A percentile compares a stretch with the other conserved stretches of the same genome.
These are phyloP conservation scores for Melanomma pulvis-pyrius DNA, from an alignment of 495 filamentous ascomycete species.

Conservation along the genomic window DNA sequence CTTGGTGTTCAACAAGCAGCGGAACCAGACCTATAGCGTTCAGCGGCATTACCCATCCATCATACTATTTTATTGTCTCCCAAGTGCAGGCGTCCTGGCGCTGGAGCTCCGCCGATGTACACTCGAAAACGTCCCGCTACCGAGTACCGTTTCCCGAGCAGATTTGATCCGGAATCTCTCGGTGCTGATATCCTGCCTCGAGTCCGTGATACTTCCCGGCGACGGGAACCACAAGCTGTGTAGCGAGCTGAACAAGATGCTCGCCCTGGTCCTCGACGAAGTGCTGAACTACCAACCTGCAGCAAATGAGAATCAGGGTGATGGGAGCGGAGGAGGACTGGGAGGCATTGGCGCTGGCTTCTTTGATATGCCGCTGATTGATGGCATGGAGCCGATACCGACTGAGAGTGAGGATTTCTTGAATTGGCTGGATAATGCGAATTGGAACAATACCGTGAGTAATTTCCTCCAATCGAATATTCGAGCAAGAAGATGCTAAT, in stretches of 20 bases:
- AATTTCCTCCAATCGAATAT: not conserved
- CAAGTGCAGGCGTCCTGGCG: constrained; percentile 32
- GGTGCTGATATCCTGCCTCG: constrained; percentile 31
- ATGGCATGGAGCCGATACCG: constrained; percentile 36
- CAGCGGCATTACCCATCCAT: constrained; percentile 28
- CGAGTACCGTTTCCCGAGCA: constrained; percentile 25
- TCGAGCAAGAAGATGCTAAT: not conserved
- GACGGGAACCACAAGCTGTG: constrained; percentile 36
- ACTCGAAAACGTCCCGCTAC: constrained; percentile 29
- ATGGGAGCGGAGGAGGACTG: constrained; percentile 6
- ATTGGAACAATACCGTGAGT: constrained; percentile 36
- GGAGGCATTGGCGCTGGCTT: constrained; percentile 1
- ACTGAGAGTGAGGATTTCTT: constrained; percentile 33
- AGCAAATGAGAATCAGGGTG: constrained; percentile 6
- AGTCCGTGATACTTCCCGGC: constrained; percentile 29
- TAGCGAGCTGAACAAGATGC: constrained; percentile 35
- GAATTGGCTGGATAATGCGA: constrained; percentile 38
- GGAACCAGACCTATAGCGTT: constrained; percentile 23
- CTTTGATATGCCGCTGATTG: constrained; percentile 34
- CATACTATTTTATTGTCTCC: constrained; percentile 32
- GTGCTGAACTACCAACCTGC: constrained; percentile 31
- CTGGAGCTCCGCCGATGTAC: constrained; percentile 34
- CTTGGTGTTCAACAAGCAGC: constrained; percentile 33
- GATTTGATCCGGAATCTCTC: constrained; percentile 35
- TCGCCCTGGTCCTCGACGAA: constrained; percentile 32